These are phyloP conservation scores for Boechera stricta DNA, from an alignment of 345 rosid species.

Conservation along the genomic window DNA sequence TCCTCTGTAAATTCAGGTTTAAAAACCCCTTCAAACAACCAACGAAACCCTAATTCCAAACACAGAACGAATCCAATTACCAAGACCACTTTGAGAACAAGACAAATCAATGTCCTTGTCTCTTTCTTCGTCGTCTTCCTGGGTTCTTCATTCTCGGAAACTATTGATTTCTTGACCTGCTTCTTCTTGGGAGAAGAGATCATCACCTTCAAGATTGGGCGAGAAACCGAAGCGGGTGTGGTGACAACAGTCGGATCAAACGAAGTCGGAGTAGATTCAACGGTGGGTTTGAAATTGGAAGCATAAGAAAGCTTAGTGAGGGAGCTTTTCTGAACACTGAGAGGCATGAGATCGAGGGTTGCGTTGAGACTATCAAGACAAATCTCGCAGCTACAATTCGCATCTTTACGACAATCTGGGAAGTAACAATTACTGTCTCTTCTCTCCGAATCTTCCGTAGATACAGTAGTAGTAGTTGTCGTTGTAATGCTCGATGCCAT, in stretches of 20 bases:
- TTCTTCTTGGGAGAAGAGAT: constrained; percentile 49
- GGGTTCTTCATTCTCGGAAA: neutral
- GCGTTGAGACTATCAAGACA: constrained; percentile 89
- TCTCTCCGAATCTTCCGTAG: constrained; percentile 38
- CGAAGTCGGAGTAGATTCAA: constrained; percentile 56
- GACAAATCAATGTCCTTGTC: constrained; percentile 6
- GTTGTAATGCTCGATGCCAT: constrained; percentile 47
- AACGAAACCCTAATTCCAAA: constrained; percentile 58
- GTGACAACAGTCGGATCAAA: constrained; percentile 56
- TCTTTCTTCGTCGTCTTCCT: neutral
- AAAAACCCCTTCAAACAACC: constrained; percentile 45
- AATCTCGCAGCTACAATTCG: constrained; percentile 80
- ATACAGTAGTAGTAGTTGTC: constrained; percentile 41
- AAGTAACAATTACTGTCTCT: constrained; percentile 73
- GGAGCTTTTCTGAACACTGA: constrained; percentile 68
- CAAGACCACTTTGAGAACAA: constrained; percentile 42
- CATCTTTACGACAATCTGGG: constrained; percentile 87
- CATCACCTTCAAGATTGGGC: constrained; percentile 31
- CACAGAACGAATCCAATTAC: constrained; percentile 50
- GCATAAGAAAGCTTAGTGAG: constrained; percentile 65
- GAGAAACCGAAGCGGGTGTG: constrained; percentile 60
- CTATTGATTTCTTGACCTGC: neutral
- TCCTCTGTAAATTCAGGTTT: constrained; percentile 56
- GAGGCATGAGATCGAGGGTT: constrained; percentile 87
- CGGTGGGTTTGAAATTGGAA: constrained; percentile 32